Conservation (phyloP, 208 protist species). For the Spongospora subterranea region DNA sequence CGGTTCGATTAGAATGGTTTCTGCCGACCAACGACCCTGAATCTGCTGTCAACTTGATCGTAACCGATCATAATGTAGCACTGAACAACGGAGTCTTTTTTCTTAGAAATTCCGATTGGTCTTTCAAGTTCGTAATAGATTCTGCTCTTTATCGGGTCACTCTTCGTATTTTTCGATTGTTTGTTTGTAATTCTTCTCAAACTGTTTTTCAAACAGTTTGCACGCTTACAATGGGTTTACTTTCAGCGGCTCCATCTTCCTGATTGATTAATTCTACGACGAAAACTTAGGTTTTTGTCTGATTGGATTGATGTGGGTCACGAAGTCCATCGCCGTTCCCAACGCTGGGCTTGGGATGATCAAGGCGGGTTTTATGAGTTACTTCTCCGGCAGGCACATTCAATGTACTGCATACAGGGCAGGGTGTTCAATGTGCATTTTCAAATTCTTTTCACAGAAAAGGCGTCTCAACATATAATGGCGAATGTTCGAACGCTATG, state of each 20-base stretch:
- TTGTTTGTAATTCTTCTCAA: no score
- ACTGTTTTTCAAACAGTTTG: no score
- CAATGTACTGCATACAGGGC: not conserved
- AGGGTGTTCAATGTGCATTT: not conserved
- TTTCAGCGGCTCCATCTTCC: no score
- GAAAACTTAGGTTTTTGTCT: slow-evolving; percentile 36
- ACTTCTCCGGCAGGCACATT: not conserved
- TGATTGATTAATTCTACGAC: not conserved
- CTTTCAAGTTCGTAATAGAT: not conserved
- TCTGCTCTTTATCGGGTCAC: not conserved
- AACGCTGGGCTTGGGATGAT: slow-evolving; percentile 48
- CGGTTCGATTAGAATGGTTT: slow-evolving; percentile 24
- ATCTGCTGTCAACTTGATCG: not conserved
- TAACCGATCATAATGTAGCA: slow-evolving; percentile 48
- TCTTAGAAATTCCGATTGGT: slow-evolving; percentile 11
- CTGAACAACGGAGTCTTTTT: slow-evolving; percentile 51
- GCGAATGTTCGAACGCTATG: not conserved
- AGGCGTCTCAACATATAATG: not conserved
- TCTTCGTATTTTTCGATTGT: no score
- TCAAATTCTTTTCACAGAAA: not conserved
- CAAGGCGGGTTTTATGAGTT: slow-evolving; percentile 50
- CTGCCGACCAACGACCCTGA: not conserved
- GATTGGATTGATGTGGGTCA: not conserved
- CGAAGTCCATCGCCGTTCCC: not conserved
- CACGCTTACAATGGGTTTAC: no score